Evolutionary conservation across 768 basidiomycete species (phyloP), one percentile per base, ranked within the genome.

Genomic region (Naganishia vishniacii): DNA sequence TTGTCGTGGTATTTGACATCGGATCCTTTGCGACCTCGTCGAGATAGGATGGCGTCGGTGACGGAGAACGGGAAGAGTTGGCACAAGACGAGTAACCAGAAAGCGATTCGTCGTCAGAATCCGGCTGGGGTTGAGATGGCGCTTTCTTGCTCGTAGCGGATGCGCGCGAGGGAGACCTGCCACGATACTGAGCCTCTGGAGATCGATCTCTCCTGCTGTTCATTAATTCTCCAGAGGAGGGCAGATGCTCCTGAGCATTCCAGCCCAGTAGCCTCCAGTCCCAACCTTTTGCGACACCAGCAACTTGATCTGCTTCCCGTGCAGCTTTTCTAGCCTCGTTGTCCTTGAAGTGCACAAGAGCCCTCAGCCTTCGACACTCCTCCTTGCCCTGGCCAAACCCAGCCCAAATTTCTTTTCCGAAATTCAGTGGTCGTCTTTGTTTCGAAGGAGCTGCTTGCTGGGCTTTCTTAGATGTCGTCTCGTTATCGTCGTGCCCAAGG

Each of bases 11-110:
- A 48, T 82, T 84, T 37, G 94, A 79, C 1, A 88, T 86, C 0
- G 93, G 93, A 69, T 97, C 91, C 58, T 83, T 85, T 71, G 88
- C 89, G 32, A 89, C 86, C 71, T 89, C 91, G 20, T 82, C 87
- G 7, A 93, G 83, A 68, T 89, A 88, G 3, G 85, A 85, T 3
- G 84, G 85, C 0, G 88, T 88, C 0, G 92, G 93, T 1, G 91
- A 93, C 5, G 83, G 75, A 1, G 89, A 86, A 18, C 87, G 87
- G 12, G 86, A 83, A 18, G 81, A 78, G 5, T 70, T 87, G 25
- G 82, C 82, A 0, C 82, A 79, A 18, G 80, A 79, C 6, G 87
- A 87, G 74, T 94, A 95, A 4, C 90, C 91, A 1, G 83, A 83
- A 16, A 86, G 75, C 0, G 93, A 83, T 58, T 94, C 89, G 71